phyloP scores from a whole-genome alignment of 495 filamentous ascomycete genomes.

The Penicillium dipodomyicola region DNA sequence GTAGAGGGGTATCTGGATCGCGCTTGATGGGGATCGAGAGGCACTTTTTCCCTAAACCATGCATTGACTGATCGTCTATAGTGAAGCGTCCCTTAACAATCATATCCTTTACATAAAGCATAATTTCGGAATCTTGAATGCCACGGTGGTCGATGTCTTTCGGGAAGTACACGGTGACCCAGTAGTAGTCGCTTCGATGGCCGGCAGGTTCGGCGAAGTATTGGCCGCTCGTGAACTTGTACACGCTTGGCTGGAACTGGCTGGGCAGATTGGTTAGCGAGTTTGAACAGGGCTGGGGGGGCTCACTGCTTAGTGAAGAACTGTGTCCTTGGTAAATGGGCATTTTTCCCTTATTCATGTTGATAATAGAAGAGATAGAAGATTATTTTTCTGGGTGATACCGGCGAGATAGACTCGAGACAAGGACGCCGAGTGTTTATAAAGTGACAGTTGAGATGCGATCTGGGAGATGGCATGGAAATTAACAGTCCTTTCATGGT shows the following conservation, averaged over 20 bases:
- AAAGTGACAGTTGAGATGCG: not conserved
- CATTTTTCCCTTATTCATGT: not conserved
- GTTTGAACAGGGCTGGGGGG: too few relatives aligned
- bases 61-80: not conserved
- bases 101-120: not conserved
- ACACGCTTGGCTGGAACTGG: conserved; percentile 3
- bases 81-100: not conserved
- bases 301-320: not conserved
- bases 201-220: not conserved
- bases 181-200: conserved; percentile 5
- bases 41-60: not conserved
- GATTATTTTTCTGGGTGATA: not conserved
- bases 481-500: not conserved
- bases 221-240: not conserved
- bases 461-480: not conserved
- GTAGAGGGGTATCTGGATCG: not conserved
- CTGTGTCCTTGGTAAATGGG: not conserved
- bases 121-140: not conserved
- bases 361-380: not conserved
- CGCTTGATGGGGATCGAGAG: conserved; percentile 1
- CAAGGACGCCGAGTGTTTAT: not conserved
- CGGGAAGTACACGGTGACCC: not conserved
- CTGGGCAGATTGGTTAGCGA: not conserved
- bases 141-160: not conserved
- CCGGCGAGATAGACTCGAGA: not conserved